Conservation (phyloP, 805 yeast genomes). For the Kazachstania viticola region DNA sequence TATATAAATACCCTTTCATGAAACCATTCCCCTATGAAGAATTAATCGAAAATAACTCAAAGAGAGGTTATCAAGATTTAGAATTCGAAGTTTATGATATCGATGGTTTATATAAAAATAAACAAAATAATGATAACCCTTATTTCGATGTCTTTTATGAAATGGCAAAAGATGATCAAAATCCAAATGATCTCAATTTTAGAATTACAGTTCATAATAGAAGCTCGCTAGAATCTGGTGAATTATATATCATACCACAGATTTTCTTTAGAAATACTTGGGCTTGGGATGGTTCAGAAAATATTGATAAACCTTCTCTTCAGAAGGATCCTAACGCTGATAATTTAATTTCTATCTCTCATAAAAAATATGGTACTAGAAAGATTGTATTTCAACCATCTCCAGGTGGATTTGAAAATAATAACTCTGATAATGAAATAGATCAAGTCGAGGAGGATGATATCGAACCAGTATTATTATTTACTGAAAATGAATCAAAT, state of each 20-base stretch:
- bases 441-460: conserved; percentile 30
- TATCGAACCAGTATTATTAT: conserved; percentile 63
- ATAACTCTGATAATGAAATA: too few relatives aligned
- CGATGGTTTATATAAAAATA: conserved; percentile 45
- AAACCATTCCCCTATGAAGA: conserved; percentile 71
- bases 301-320: conserved; percentile 41
- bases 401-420: conserved; percentile 50
- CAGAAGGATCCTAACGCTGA: conserved; percentile 27
- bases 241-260: conserved; percentile 78
- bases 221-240: conserved; percentile 62
- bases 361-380: conserved; percentile 56
- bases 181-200: conserved; percentile 70
- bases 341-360: conserved; percentile 47
- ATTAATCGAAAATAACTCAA: conserved; percentile 54
- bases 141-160: conserved; percentile 86
- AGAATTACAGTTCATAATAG: conserved; percentile 84
- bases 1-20: conserved; percentile 82
- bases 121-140: conserved; percentile 41
- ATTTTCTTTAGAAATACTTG: conserved; percentile 79
- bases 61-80: conserved; percentile 51
- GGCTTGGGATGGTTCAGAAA: conserved; percentile 60
- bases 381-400: conserved; percentile 71
- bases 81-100: conserved; percentile 82
- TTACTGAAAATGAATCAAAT: conserved; percentile 88
- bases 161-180: conserved; percentile 75